Percentiles rank a stretch among this genome's conserved stretches.
Conservation (phyloP, 768 basidiomycete genomes). For the Termitomyces sp. region DNA sequence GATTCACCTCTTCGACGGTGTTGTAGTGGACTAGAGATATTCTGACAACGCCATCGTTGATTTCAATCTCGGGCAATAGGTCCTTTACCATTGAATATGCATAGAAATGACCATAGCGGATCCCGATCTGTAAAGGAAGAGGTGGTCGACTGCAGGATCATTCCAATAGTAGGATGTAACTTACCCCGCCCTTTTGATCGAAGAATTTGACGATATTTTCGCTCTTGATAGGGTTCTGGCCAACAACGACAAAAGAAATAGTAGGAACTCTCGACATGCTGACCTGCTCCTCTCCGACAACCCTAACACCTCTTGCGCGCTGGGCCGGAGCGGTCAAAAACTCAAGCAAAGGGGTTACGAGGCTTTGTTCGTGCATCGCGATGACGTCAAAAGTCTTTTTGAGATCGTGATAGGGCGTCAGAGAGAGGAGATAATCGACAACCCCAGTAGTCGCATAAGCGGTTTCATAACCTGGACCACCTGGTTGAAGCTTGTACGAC, state of each 20-base stretch:
- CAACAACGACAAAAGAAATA: conserved; percentile 65
- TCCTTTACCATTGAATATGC: conserved; percentile 57
- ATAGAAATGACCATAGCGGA: conserved; percentile 77
- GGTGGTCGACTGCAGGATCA: neutral
- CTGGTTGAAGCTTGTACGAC: conserved; percentile 64
- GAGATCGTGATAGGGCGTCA: conserved; percentile 46
- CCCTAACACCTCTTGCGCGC: conserved; percentile 52
- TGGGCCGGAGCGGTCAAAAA: conserved; percentile 50
- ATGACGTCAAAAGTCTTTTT: conserved; percentile 52
- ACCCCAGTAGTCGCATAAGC: conserved; percentile 58
- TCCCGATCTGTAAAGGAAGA: conserved; percentile 52
- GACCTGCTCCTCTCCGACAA: conserved; percentile 56
- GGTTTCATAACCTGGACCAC: conserved; percentile 72
- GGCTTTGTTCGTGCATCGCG: conserved; percentile 52
- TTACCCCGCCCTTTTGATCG: conserved; percentile 57
- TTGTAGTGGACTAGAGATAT: conserved; percentile 80
- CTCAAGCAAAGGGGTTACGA: conserved; percentile 48
- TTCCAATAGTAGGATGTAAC: conserved; percentile 19
- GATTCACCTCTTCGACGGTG: conserved; percentile 63
- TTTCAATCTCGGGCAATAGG: conserved; percentile 51
- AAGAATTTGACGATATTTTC: conserved; percentile 59
- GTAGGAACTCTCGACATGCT: conserved; percentile 54
- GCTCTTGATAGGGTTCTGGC: conserved; percentile 51
- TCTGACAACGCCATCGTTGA: conserved; percentile 64
- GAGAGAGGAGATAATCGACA: conserved; percentile 56